Base-by-base conservation (phyloP, 805 yeast genomes). In the Wickerhamiella galacta region DNA sequence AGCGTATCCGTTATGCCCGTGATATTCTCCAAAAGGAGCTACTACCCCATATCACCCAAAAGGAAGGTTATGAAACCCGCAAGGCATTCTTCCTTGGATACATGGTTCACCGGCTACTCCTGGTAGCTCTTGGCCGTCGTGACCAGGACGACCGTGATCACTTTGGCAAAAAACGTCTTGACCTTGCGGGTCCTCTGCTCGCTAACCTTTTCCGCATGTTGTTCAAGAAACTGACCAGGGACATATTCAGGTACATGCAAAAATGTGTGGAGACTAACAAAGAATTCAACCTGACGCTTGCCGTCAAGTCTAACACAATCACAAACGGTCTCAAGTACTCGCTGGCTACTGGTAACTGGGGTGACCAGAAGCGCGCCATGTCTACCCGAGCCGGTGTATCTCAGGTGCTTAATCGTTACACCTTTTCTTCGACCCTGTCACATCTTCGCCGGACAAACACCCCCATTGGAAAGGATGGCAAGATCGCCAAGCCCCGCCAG, bases 141-240 rank as follows among this genome's bases (percentile, higher is more conserved):
- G 96, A 87, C 55, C 93, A 90, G 40, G 99, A 90, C 58, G 99
- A 90, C 61, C 82, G 98, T 69, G 99, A 90, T 64, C 99, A 90
- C 61, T 90, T 90, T 57, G 99, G 99, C 57, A 90, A 85, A 59
- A 90, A 90, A 63, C 75, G 99, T 63, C 71, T 90, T 56, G 99
- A 90, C 65, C 72, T 90, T 58, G 98, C 98, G 31, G 99, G 99
- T 50, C 98, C 99, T 21, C 64, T 90, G 54, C 68, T 90, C 52
- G 96, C 96, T 40, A 82, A 81, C 57, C 72, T 90, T 57, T 90
- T 90, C 75, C 72, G 96, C 58, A 75, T 87, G 52, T 65, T 90
- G 39, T 90, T 90, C 68, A 79, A 81, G 60, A 90, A 90, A 56
- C 68, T 90, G 45, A 81, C 96, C n/a, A 75, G 80, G 48, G 99